Evolutionary conservation across 495 filamentous ascomycete genomes (phyloP).

Genomic region (Aspergillus olivimuriae): DNA sequence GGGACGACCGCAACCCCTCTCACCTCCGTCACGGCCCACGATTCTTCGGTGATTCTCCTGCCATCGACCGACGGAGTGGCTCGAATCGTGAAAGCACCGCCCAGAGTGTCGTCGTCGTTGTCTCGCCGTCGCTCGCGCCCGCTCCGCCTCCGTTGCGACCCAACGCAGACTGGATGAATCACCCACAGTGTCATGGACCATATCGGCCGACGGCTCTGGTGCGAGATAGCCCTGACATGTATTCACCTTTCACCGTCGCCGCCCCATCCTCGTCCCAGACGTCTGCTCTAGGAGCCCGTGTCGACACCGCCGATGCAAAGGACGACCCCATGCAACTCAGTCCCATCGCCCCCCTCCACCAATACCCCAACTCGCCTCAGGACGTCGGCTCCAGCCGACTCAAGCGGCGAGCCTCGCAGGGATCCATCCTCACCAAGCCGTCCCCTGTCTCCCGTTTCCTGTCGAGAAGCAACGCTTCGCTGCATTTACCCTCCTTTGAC

Average conservation of each 20-base stretch:
- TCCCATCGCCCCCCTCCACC: constrained; percentile 16
- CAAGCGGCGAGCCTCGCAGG: constrained; percentile 38
- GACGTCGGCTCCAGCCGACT: constrained; percentile 16
- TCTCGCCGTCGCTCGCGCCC: constrained; percentile 1
- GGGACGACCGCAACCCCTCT: too few species aligned
- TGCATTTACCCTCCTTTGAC: constrained; percentile 38
- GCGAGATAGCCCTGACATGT: constrained; percentile 27
- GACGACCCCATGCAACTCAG: constrained; percentile 11
- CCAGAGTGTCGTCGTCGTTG: neutral
- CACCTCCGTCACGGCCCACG: too few species aligned
- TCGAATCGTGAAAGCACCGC: too few species aligned
- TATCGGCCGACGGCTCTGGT: constrained; percentile 22
- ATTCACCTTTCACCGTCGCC: constrained; percentile 11
- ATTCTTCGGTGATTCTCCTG: too few species aligned
- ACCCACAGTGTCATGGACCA: constrained; percentile 32
- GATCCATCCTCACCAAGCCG: constrained; percentile 32
- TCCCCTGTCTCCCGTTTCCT: constrained; percentile 37
- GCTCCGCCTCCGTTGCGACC: constrained; percentile 2
- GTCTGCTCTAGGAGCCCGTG: constrained; percentile 10
- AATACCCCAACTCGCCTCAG: constrained; percentile 10
- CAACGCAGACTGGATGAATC: constrained; percentile 29
- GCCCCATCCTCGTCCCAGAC: constrained; percentile 7
- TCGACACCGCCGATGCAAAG: constrained; percentile 9
- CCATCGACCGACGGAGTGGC: too few species aligned
- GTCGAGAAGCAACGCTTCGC: constrained; percentile 31